phyloP scores from a whole-genome alignment of 768 basidiomycete species.

The Phylloporus sp. region DNA sequence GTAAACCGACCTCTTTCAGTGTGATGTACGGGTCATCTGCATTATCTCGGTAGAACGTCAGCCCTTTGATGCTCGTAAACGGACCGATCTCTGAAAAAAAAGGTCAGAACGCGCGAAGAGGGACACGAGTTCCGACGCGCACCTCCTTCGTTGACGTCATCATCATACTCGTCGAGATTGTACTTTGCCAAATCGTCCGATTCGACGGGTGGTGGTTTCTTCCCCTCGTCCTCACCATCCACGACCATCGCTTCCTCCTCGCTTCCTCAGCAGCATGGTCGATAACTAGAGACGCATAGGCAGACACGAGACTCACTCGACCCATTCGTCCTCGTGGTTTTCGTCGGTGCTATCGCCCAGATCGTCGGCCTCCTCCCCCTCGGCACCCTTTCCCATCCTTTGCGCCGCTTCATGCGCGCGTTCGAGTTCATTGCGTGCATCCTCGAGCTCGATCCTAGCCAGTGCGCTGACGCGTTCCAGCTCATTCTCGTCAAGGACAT shows the following conservation, averaged over 20 bases:
- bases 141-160: conserved; percentile 52
- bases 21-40: conserved; percentile 97
- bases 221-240: conserved; percentile 33
- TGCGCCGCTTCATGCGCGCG: conserved; percentile 72
- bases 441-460: conserved; percentile 83
- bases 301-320: conserved; percentile 64
- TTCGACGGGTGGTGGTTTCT: conserved; percentile 13
- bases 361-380: conserved; percentile 63
- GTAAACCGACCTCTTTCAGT: conserved; percentile 70
- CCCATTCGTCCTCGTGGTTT: conserved; percentile 61
- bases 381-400: conserved; percentile 62
- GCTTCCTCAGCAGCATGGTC: conserved; percentile 28
- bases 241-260: conserved; percentile 61
- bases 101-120: neutral
- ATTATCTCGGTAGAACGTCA: conserved; percentile 87
- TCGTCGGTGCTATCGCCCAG: conserved; percentile 36
- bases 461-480: conserved; percentile 84
- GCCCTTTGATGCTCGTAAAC: conserved; percentile 93
- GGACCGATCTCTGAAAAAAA: conserved; percentile 54
- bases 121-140: neutral
- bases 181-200: conserved; percentile 78
- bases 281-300: conserved; percentile 6
- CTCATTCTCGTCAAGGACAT: conserved; percentile 86
- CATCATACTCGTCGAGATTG: conserved; percentile 88
- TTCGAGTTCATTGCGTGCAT: conserved; percentile 81